These are phyloP conservation scores for Bodo saltans DNA, from an alignment of 78 protist species.

Conservation along the genomic window DNA sequence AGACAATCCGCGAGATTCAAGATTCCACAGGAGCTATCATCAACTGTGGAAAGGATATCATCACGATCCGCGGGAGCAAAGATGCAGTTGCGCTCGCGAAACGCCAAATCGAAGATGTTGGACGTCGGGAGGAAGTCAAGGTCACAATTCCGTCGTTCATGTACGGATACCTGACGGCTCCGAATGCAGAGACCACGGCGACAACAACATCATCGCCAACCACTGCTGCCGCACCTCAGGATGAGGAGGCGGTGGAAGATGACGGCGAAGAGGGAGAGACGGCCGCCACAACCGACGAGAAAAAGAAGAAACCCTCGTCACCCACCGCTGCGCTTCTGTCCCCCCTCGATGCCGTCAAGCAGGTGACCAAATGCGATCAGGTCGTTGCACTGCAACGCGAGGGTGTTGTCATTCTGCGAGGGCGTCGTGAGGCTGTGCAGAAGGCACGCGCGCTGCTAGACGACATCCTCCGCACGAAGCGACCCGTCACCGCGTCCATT, in stretches of 20 bases:
- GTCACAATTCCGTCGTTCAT: not conserved
- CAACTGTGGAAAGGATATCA: too few species aligned
- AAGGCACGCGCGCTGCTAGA: not conserved
- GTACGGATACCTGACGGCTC: not conserved
- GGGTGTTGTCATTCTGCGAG: not conserved
- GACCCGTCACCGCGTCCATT: not conserved
- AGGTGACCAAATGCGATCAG: not conserved
- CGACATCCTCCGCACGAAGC: not conserved
- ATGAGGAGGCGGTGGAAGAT: not conserved
- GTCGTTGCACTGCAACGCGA: not conserved
- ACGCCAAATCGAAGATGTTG: not conserved
- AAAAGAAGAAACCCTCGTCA: too few species aligned
- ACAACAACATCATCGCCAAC: too few species aligned
- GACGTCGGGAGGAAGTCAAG: not conserved
- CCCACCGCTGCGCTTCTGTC: too few species aligned
- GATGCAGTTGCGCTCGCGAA: not conserved
- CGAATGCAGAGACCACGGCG: too few species aligned
- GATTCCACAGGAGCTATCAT: not conserved
- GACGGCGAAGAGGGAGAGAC: not conserved
- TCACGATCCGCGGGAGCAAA: not conserved
- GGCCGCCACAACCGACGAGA: not conserved
- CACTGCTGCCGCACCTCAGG: too few species aligned
- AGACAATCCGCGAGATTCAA: not conserved
- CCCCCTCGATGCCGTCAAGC: not conserved
- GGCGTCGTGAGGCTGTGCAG: not conserved